Conservation (phyloP, 192 early-diverging fungal species). For the Backusella tarrabulga region DNA sequence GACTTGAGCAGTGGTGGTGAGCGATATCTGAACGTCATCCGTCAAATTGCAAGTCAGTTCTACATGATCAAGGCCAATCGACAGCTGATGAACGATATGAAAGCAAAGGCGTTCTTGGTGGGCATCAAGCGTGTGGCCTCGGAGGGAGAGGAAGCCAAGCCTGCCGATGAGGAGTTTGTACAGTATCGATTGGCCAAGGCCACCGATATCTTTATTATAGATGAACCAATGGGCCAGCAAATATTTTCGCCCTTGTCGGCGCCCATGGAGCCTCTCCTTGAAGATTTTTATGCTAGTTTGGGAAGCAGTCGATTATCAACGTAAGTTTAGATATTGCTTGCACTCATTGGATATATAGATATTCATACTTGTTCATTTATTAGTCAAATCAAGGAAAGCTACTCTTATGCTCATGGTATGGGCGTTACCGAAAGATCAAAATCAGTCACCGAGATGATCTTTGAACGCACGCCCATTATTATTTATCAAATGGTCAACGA, state of each 20-base stretch:
- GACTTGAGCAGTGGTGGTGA: conserved; percentile 45
- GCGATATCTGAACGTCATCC: conserved; percentile 66
- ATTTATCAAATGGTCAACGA: conserved; percentile 50
- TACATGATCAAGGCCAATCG: conserved; percentile 40
- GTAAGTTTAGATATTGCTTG: conserved; percentile 37
- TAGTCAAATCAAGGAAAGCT: conserved; percentile 47
- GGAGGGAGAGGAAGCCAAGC: conserved; percentile 9
- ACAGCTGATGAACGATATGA: conserved; percentile 59
- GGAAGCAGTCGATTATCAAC: conserved; percentile 67
- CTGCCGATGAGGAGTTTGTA: conserved; percentile 37
- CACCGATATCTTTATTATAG: conserved; percentile 72
- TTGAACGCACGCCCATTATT: conserved; percentile 75
- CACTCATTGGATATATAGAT: background rate
- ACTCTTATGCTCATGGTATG: conserved; percentile 47
- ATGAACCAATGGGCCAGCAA: conserved; percentile 70
- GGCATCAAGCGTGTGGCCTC: conserved; percentile 36
- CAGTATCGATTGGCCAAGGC: conserved; percentile 66
- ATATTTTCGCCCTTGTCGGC: conserved; percentile 73
- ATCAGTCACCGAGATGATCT: conserved; percentile 60
- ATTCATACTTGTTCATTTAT: background rate
- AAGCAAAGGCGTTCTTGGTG: conserved; percentile 59
- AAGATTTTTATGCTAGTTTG: conserved; percentile 63
- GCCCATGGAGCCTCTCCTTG: conserved; percentile 73
- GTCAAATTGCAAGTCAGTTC: conserved; percentile 71
- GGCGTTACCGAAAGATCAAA: conserved; percentile 43